Evolutionary conservation across 1,284 basidiomycete species (phyloP), one percentile per base, ranked within the genome.

Genomic region (Pyrrhoderma lamaoense): DNA sequence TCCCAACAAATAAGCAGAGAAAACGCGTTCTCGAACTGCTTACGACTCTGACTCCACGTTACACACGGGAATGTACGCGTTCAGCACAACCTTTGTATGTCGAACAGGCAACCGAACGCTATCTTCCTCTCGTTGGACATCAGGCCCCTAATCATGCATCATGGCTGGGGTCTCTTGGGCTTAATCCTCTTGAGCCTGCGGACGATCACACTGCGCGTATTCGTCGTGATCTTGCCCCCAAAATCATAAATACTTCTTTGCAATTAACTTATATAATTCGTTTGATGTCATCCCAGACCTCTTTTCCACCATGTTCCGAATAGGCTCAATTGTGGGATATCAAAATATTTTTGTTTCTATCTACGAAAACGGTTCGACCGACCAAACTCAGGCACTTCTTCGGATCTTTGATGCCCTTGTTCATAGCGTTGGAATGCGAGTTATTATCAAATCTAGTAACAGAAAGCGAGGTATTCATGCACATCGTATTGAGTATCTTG

Each of bases 261-360:
- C 92, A 49, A 96, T 97, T 77, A 97, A 97, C 70, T 74, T 96
- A 59, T 94, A 93, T 76, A 93, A 94, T 73, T 93, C 90, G n/a
- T 97, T 97, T 77, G 92, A 95, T 71, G 72, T 97, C 64, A 93
- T 97, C 57, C 93, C 93, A 9, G 93, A 97, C 69, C 76, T 97
- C 34, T 96, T 97, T 66, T 82, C 91, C 36, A 93, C 93, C n/a
- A 83, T 97, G 59, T 96, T 97, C 74, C 82, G 91, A 50, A 82
- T 91, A 21, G 83, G 90, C 0, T 76, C 89, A 16, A 81, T 97
- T 56, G 75, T 97, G 27, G 94, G 93, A 1, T 96, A 89, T 70
- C 90, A 95, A 67, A 97, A 97, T 64, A 90, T 95, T 60, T 96
- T 85, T 65, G 90, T 97, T 38, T 94, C 92, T 39, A 95, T 97